A percentile compares a stretch with the other conserved stretches of the same genome.
Conservation (phyloP, 2,329 filamentous ascomycete genomes). For the Plenodomus tracheiphilus region DNA sequence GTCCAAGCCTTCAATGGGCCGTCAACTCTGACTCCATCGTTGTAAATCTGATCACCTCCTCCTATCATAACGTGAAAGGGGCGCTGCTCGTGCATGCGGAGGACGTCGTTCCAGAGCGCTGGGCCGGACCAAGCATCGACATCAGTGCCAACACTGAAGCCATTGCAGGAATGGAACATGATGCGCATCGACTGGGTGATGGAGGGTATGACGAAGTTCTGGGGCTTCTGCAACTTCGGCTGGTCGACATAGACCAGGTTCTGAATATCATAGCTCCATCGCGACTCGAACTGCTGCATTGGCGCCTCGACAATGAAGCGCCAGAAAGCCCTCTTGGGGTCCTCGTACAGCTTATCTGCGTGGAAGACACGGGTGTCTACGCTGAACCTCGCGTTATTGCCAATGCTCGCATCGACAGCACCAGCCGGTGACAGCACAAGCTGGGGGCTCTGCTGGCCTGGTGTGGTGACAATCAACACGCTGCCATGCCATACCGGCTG, state of each 20-base stretch:
- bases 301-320: constrained; percentile 62
- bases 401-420: constrained; percentile 22
- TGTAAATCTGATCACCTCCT: constrained; percentile 85
- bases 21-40: constrained; percentile 77
- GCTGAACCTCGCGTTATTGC: constrained; percentile 24
- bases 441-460: constrained; percentile 65
- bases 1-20: constrained; percentile 75
- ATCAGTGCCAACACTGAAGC: constrained; percentile 68
- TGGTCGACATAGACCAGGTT: constrained; percentile 64
- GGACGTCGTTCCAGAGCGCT: constrained; percentile 66
- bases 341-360: constrained; percentile 63
- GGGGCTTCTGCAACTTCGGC: constrained; percentile 39
- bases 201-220: constrained; percentile 60
- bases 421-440: constrained; percentile 63
- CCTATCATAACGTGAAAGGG: constrained; percentile 77
- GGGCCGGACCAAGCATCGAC: constrained; percentile 65
- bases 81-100: constrained; percentile 61
- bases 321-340: constrained; percentile 62
- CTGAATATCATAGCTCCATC: constrained; percentile 78
- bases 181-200: constrained; percentile 67
- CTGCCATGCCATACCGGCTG: constrained; percentile 75
- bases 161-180: constrained; percentile 72
- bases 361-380: constrained; percentile 42
- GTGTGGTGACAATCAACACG: constrained; percentile 78
- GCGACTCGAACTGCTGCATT: constrained; percentile 71